These are phyloP conservation scores for Lentinus brumalis DNA, from an alignment of 768 basidiomycete genomes.

Conservation along the genomic window DNA sequence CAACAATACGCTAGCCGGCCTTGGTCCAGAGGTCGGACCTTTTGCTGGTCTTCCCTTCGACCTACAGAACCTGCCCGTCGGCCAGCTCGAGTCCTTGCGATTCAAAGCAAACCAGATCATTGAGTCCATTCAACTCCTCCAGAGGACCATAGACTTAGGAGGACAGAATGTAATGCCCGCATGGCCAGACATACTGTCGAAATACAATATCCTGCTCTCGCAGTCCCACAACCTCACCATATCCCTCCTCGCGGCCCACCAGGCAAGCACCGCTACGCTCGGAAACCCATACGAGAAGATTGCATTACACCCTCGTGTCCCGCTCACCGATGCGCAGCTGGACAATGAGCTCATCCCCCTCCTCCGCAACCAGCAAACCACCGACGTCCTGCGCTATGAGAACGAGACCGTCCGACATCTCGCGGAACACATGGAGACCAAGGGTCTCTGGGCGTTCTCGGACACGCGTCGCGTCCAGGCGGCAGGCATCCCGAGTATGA, in stretches of 20 bases:
- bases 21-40: neutral
- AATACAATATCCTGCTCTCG: slow-evolving; percentile 82
- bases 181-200: slow-evolving; percentile 86
- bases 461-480: slow-evolving; percentile 26
- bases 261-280: slow-evolving; percentile 19
- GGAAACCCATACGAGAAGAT: slow-evolving; percentile 63
- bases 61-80: slow-evolving; percentile 51
- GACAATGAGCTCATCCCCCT: slow-evolving; percentile 76
- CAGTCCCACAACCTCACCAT: slow-evolving; percentile 80
- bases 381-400: slow-evolving; percentile 71
- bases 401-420: slow-evolving; percentile 72
- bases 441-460: slow-evolving; percentile 37
- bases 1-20: neutral
- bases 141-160: slow-evolving; percentile 61
- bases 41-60: slow-evolving; percentile 24
- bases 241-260: slow-evolving; percentile 48
- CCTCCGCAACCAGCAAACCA: slow-evolving; percentile 78
- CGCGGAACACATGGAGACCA: slow-evolving; percentile 57
- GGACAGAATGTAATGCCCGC: slow-evolving; percentile 65
- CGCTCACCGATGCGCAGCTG: slow-evolving; percentile 64
- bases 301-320: slow-evolving; percentile 52
- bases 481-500: slow-evolving; percentile 41
- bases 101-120: slow-evolving; percentile 81
- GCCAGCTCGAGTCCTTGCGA: slow-evolving; percentile 73
- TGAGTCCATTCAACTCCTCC: slow-evolving; percentile 69